phyloP scores from a whole-genome alignment of 495 filamentous ascomycete species.

The Annulohypoxylon bovei region DNA sequence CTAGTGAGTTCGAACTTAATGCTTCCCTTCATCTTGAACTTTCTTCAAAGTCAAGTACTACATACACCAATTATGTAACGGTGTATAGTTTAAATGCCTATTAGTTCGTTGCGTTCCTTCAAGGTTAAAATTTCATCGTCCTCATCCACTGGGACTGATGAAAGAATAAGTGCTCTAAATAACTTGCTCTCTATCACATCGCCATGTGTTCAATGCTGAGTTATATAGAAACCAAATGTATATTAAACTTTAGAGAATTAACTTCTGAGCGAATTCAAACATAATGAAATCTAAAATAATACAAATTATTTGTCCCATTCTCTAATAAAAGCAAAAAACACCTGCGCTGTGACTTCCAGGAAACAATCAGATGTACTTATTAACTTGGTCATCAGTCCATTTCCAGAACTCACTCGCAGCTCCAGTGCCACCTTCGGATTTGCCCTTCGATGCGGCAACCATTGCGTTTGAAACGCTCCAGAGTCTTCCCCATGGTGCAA shows the following conservation, averaged over 20 bases:
- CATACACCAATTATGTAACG: too few species aligned
- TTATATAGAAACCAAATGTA: neutral
- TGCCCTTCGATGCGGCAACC: conserved; percentile 36
- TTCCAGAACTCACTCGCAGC: conserved; percentile 52
- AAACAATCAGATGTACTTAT: conserved; percentile 21
- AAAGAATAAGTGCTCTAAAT: neutral
- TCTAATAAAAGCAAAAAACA: neutral
- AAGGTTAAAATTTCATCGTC: neutral
- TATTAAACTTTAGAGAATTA: neutral
- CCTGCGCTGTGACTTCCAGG: neutral
- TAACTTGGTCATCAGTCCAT: conserved; percentile 53
- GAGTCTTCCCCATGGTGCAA: conserved; percentile 51
- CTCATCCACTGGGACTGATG: neutral
- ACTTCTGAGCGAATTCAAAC: neutral
- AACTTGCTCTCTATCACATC: neutral
- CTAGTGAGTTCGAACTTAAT: neutral
- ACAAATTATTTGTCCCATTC: neutral
- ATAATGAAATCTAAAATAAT: neutral
- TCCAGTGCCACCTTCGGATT: conserved; percentile 50
- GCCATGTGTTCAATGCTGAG: neutral
- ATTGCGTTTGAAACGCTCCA: conserved; percentile 42
- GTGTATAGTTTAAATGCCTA: too few species aligned
- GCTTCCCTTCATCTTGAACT: neutral
- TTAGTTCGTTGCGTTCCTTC: neutral
- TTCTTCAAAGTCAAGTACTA: neutral